Percentiles rank a stretch among this genome's conserved stretches.
Evolutionary conservation across 495 filamentous ascomycete species (phyloP).

Genomic region (Penicillium cinerascens): DNA sequence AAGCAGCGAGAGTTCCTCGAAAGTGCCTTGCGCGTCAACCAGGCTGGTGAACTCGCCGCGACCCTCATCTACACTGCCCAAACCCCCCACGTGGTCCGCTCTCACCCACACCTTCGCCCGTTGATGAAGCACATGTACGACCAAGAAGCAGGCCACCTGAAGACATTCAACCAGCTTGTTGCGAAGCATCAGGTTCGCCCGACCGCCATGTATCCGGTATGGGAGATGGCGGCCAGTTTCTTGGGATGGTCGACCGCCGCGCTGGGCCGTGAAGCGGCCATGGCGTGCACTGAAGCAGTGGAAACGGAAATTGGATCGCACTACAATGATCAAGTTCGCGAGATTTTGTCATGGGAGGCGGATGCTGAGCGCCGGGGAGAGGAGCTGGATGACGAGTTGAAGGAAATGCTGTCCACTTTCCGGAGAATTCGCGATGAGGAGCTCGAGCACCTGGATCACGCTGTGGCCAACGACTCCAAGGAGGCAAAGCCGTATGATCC

Average conservation of each 20-base stretch:
- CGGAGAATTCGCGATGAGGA: constrained; percentile 92
- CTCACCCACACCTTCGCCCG: constrained; percentile 79
- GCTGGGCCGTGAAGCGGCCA: constrained; percentile 91
- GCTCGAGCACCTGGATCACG: constrained; percentile 93
- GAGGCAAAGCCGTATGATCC: constrained; percentile 84
- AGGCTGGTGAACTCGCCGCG: constrained; percentile 85
- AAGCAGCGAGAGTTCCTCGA: constrained; percentile 74
- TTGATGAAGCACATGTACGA: constrained; percentile 98
- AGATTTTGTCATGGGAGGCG: constrained; percentile 74
- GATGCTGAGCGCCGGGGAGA: constrained; percentile 62
- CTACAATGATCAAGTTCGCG: constrained; percentile 88
- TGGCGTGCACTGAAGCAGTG: constrained; percentile 98
- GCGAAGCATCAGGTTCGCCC: constrained; percentile 88
- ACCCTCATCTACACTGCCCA: constrained; percentile 83
- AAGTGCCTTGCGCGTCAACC: constrained; percentile 81
- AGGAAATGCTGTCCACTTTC: constrained; percentile 66
- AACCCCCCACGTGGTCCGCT: constrained; percentile 66
- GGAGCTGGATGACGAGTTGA: constrained; percentile 74
- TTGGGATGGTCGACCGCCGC: constrained; percentile 86
- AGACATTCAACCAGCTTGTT: constrained; percentile 78
- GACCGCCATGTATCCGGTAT: constrained; percentile 89
- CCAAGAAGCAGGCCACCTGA: constrained; percentile 85
- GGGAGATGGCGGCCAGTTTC: constrained; percentile 77
- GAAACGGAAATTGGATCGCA: constrained; percentile 97
- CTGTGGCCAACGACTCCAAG: constrained; percentile 86